Conservation (phyloP, 1,139 yeast species). For the Debaryomyces singareniensis region DNA sequence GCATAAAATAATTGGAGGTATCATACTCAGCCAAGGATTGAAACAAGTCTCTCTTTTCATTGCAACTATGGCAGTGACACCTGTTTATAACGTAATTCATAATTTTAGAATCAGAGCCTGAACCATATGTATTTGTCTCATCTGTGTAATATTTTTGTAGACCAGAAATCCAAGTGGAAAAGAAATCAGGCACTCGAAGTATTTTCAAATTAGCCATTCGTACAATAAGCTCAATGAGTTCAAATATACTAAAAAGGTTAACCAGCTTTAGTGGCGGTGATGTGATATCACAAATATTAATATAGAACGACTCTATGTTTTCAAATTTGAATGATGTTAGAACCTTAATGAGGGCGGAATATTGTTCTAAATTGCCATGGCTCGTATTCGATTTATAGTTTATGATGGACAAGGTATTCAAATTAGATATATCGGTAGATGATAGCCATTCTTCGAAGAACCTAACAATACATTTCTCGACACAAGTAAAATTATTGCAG, state of each 20-base stretch:
- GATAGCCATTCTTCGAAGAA: slow-evolving; percentile 15
- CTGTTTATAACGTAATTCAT: slow-evolving; percentile 15
- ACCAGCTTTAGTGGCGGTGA: slow-evolving; percentile 8
- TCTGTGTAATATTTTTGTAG: too few species aligned
- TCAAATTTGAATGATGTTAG: slow-evolving; percentile 8
- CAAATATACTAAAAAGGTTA: slow-evolving; percentile 5
- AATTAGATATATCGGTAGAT: slow-evolving; percentile 5
- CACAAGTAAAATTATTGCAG: slow-evolving; percentile 15
- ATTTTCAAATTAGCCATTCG: slow-evolving; percentile 8
- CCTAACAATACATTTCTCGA: slow-evolving; percentile 15
- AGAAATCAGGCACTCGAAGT: slow-evolving; percentile 20
- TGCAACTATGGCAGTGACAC: slow-evolving; percentile 16
- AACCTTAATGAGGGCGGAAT: slow-evolving; percentile 11
- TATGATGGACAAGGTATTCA: slow-evolving; percentile 15
- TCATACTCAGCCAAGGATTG: slow-evolving; percentile 12
- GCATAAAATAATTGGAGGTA: slow-evolving; percentile 13
- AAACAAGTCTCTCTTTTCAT: slow-evolving; percentile 11
- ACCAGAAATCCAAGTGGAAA: slow-evolving; percentile 17
- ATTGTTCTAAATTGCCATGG: slow-evolving; percentile 15
- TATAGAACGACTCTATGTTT: slow-evolving; percentile 12
- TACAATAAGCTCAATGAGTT: slow-evolving; percentile 7
- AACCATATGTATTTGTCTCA: slow-evolving; percentile 5
- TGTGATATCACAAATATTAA: slow-evolving; percentile 18
- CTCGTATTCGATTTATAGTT: slow-evolving; percentile 18
- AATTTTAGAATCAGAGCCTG: slow-evolving; percentile 4